A percentile compares a stretch with the other conserved stretches of the same genome.
Conservation (phyloP, 768 basidiomycete genomes). For the Lactarius vividus region DNA sequence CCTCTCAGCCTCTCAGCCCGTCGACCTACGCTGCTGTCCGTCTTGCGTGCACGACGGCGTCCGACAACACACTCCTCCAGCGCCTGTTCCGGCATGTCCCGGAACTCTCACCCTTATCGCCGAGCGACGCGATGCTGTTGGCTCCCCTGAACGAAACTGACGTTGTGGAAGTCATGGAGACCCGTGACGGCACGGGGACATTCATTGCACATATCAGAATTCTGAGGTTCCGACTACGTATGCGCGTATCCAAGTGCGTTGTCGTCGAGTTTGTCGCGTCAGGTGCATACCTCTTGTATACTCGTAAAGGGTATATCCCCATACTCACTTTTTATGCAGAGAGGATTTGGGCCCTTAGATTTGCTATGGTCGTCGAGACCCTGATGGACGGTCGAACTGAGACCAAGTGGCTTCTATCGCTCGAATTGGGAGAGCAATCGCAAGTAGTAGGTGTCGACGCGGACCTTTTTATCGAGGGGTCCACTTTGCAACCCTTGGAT, state of each 20-base stretch:
- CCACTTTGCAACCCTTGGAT: not conserved
- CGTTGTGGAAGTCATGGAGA: conserved; percentile 47
- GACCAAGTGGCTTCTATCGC: conserved; percentile 47
- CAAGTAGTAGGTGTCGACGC: conserved; percentile 36
- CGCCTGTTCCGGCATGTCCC: conserved; percentile 48
- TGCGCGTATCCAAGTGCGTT: conserved; percentile 60
- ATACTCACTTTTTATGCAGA: conserved; percentile 34
- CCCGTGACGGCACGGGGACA: conserved; percentile 38
- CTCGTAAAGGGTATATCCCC: not conserved
- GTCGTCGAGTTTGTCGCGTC: conserved; percentile 64
- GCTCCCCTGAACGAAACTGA: conserved; percentile 46
- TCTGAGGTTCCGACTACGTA: conserved; percentile 62
- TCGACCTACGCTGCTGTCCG: conserved; percentile 45
- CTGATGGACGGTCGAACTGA: conserved; percentile 21
- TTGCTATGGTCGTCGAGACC: conserved; percentile 32
- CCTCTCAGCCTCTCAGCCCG: conserved; percentile 40
- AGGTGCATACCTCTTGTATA: conserved; percentile 34
- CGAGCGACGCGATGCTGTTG: conserved; percentile 48
- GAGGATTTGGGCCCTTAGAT: conserved; percentile 58
- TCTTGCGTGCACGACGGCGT: conserved; percentile 60
- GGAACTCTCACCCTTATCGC: conserved; percentile 51
- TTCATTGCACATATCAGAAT: conserved; percentile 55
- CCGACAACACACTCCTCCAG: conserved; percentile 60
- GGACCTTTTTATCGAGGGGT: conserved; percentile 6
- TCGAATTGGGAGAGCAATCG: conserved; percentile 57